Conservation (phyloP, 2,329 filamentous ascomycete species). For the Aspergillus intermedius region DNA sequence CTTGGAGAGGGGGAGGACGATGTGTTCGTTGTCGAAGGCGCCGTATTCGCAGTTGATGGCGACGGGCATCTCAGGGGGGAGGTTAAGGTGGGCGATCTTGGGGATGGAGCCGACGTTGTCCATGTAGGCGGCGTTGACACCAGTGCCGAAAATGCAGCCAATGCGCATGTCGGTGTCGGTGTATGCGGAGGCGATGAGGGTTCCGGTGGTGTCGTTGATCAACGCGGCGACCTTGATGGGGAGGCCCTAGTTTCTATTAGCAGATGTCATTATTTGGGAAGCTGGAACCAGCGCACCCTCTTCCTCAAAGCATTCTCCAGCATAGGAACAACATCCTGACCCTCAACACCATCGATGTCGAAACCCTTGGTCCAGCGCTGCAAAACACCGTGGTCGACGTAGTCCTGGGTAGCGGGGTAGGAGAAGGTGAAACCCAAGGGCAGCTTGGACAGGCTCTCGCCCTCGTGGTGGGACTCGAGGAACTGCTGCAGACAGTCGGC, state of each 20-base stretch:
- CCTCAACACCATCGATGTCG: conserved; percentile 87
- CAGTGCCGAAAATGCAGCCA: conserved; percentile 96
- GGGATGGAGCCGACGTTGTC: conserved; percentile 85
- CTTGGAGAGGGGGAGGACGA: conserved; percentile 74
- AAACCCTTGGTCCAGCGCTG: conserved; percentile 98
- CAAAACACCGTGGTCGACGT: conserved; percentile 85
- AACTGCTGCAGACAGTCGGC: conserved; percentile 89
- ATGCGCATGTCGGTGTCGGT: conserved; percentile 91
- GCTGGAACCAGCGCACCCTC: conserved; percentile 43
- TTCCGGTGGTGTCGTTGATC: conserved; percentile 97
- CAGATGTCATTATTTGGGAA: background rate
- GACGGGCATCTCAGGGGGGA: conserved; percentile 76
- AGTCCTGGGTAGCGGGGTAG: conserved; percentile 87
- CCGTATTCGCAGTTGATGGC: conserved; percentile 98
- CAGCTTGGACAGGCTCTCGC: conserved; percentile 53
- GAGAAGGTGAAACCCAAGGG: conserved; percentile 94
- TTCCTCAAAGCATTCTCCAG: conserved; percentile 71
- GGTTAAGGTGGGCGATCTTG: conserved; percentile 86
- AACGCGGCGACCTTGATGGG: conserved; percentile 89
- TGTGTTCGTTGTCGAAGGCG: conserved; percentile 90
- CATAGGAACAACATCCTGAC: conserved; percentile 80
- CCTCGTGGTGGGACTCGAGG: conserved; percentile 73
- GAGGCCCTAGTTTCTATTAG: conserved; percentile 54
- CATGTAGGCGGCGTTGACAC: conserved; percentile 98
- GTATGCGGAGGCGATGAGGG: conserved; percentile 91